Evolutionary conservation across 208 protist genomes (phyloP), one percentile per base, ranked within the genome.

Genomic region (Wallacemonas sp.): DNA sequence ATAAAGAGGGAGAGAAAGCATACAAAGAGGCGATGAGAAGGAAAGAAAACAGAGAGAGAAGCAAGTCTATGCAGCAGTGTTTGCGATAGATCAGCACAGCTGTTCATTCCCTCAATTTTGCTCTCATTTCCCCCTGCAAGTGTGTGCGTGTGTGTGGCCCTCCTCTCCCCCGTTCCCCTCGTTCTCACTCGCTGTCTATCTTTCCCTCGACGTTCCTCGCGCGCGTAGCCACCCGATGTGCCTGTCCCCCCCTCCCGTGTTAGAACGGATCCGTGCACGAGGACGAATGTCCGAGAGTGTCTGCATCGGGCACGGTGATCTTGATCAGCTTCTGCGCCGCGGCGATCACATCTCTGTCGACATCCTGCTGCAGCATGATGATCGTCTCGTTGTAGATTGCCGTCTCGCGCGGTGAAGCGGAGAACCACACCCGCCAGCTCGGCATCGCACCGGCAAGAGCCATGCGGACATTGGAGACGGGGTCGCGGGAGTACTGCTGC

Each of bases 401-500:
- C 14, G 49, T 57, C 34, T 78, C 75, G 0, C 19, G 29, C 29
- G 52, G 34, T 19, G 75, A 69, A 1, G 33, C 48, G 29, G 60
- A 60, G 43, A 89, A 90, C 81, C 81, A 91, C 3, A 55, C 44
- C 62, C 58, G 65, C 74, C 76, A 84, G 39, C 32, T 47, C 19
- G 71, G 65, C 54, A 94, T 58, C 34, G 83, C 72, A 43, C 68
- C 61, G 8, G 81, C 85, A 0, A 83, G 56, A 8, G 85, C 70
- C 41, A 91, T 71, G 29, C 88, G 85, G 9, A 94, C 85, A 30
- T 91, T 94, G 17, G 88, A 76, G 21, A 94, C 88, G 4, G 56
- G 34, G 49, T 94, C 88, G 30, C 61, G 32, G 6, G 78, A 46
- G 39, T 86, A 84, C 44, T 67, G 36, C 46, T 57, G 47, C 34